Evolutionary conservation across 2,329 filamentous ascomycete species (phyloP).

Genomic region (Allantophomopsis lycopodina): DNA sequence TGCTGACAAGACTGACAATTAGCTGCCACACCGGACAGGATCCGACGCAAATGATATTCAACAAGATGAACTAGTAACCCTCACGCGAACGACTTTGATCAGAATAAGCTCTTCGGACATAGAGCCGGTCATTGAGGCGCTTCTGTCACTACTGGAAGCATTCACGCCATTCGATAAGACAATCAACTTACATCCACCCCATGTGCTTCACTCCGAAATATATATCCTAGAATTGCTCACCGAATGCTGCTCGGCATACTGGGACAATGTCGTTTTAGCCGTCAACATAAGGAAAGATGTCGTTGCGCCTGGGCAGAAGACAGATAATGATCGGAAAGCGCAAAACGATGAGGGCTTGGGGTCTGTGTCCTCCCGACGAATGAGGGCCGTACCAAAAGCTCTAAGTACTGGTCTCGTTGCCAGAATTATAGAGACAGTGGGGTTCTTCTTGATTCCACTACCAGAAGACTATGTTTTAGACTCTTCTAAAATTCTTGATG

Average conservation of each 20-base stretch:
- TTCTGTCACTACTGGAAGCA: slow-evolving; percentile 41
- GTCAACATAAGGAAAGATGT: slow-evolving; percentile 4
- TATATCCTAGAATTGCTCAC: slow-evolving; percentile 50
- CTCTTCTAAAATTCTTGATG: slow-evolving; percentile 40
- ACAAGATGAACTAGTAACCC: slow-evolving; percentile 45
- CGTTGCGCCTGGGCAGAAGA: slow-evolving; percentile 2
- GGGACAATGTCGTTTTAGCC: slow-evolving; percentile 29
- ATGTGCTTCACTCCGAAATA: slow-evolving; percentile 49
- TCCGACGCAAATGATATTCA: slow-evolving; percentile 39
- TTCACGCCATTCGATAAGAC: slow-evolving; percentile 35
- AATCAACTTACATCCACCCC: slow-evolving; percentile 37
- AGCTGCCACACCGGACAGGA: slow-evolving; percentile 52
- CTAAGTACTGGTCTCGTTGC: slow-evolving; percentile 36
- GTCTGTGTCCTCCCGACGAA: slow-evolving; percentile 6
- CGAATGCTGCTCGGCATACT: slow-evolving; percentile 51
- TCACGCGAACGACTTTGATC: slow-evolving; percentile 47
- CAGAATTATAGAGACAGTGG: slow-evolving; percentile 40
- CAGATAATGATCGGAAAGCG: too few species aligned
- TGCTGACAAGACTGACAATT: background rate
- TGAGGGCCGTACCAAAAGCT: slow-evolving; percentile 9
- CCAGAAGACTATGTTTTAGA: slow-evolving; percentile 42
- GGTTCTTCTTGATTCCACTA: slow-evolving; percentile 41
- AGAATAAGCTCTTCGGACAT: slow-evolving; percentile 40
- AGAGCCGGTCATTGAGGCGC: slow-evolving; percentile 35
- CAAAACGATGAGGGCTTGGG: slow-evolving; percentile 1